A percentile compares a stretch with the other conserved stretches of the same genome.
Evolutionary conservation across 2,329 filamentous ascomycete genomes (phyloP).

Genomic region (Clonostachys chloroleuca): DNA sequence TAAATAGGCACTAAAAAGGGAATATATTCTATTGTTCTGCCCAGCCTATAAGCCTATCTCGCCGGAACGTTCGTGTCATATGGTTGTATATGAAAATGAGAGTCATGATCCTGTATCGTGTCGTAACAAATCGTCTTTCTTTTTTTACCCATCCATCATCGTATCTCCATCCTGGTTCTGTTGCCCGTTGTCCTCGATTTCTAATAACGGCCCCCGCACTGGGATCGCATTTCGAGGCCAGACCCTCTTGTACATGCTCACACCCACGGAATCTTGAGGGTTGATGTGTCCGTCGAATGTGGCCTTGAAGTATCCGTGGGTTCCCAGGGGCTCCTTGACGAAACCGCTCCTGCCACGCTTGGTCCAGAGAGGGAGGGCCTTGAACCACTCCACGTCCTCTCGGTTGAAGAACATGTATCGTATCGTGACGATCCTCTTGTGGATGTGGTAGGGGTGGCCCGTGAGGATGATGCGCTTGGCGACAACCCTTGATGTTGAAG

Average conservation of each 20-base stretch:
- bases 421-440: conserved; percentile 95
- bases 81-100: neutral
- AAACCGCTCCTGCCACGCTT: conserved; percentile 82
- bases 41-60: too few relatives aligned
- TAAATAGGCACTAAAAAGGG: too few relatives aligned
- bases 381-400: conserved; percentile 96
- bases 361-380: conserved; percentile 92
- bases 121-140: neutral
- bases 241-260: conserved; percentile 83
- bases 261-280: conserved; percentile 87
- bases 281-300: conserved; percentile 96
- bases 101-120: neutral
- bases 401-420: conserved; percentile 99
- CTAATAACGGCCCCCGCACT: conserved; percentile 36
- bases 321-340: conserved; percentile 91
- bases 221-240: conserved; percentile 68
- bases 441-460: conserved; percentile 96
- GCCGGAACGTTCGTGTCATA: neutral
- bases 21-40: too few relatives aligned
- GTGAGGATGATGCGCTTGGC: conserved; percentile 93
- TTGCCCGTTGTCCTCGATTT: conserved; percentile 15
- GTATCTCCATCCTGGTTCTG: conserved; percentile 17
- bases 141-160: conserved; percentile 22
- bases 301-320: conserved; percentile 99
- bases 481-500: conserved; percentile 72